Conservation (phyloP, 352 stramenopile species). For the Peronospora destructor region DNA sequence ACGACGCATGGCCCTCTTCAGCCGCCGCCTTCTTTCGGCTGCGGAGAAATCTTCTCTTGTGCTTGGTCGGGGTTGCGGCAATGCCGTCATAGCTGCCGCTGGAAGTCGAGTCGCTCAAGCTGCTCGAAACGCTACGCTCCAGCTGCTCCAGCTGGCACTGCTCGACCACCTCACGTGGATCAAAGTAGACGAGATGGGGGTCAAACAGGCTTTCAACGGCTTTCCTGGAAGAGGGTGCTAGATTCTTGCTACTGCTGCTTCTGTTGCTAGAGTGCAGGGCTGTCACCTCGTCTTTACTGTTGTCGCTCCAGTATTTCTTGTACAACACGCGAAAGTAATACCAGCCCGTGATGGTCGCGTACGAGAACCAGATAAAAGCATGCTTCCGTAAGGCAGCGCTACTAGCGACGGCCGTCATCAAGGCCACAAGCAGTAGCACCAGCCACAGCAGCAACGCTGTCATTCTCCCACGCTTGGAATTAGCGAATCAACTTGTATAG, state of each 20-base stretch:
- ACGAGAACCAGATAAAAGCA: slow-evolving; percentile 64
- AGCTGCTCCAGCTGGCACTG: slow-evolving; percentile 26
- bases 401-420: slow-evolving; percentile 33
- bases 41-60: slow-evolving; percentile 38
- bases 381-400: slow-evolving; percentile 53
- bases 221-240: background rate
- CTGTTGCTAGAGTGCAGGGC: slow-evolving; percentile 4
- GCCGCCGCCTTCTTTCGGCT: slow-evolving; percentile 31
- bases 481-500: background rate
- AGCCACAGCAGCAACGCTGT: slow-evolving; percentile 29
- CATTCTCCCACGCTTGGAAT: slow-evolving; percentile 17
- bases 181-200: slow-evolving; percentile 44
- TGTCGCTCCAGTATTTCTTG: slow-evolving; percentile 39
- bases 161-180: slow-evolving; percentile 34
- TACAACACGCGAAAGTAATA: slow-evolving; percentile 79
- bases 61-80: slow-evolving; percentile 26
- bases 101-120: slow-evolving; percentile 45
- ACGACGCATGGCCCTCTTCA: slow-evolving; percentile 28
- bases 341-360: slow-evolving; percentile 75
- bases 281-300: slow-evolving; percentile 8
- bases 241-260: slow-evolving; percentile 1
- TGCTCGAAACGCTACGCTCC: slow-evolving; percentile 32
- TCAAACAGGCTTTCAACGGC: slow-evolving; percentile 4
- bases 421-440: slow-evolving; percentile 32
- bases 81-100: slow-evolving; percentile 38